phyloP scores from a whole-genome alignment of 805 yeast genomes.

The Priceomyces castillae region DNA sequence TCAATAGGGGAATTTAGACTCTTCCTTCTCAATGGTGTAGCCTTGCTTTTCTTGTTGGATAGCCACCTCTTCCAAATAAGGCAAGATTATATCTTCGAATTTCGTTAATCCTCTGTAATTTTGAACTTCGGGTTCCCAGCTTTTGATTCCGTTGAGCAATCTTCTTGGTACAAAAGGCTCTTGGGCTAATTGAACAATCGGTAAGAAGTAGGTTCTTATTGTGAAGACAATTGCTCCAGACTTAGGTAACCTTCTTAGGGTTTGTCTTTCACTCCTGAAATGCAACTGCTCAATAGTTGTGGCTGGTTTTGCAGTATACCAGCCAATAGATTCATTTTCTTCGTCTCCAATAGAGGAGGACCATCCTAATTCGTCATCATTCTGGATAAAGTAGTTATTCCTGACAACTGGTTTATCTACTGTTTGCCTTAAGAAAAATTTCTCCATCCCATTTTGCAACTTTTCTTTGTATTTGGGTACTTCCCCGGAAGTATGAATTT shows the following conservation, averaged over 20 bases:
- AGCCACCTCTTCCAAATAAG: slow-evolving; percentile 51
- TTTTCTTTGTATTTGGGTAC: slow-evolving; percentile 64
- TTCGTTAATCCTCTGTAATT: slow-evolving; percentile 58
- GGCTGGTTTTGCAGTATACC: slow-evolving; percentile 61
- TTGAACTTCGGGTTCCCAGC: slow-evolving; percentile 60
- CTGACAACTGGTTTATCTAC: slow-evolving; percentile 65
- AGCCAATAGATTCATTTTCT: slow-evolving; percentile 49
- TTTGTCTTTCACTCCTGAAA: slow-evolving; percentile 65
- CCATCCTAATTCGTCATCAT: slow-evolving; percentile 64
- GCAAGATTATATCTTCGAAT: slow-evolving; percentile 51
- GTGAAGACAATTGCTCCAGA: slow-evolving; percentile 60
- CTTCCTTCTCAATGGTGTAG: slow-evolving; percentile 36
- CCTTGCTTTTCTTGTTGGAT: slow-evolving; percentile 48
- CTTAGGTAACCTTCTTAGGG: slow-evolving; percentile 57
- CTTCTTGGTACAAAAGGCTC: slow-evolving; percentile 65
- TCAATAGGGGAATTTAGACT: slow-evolving; percentile 43
- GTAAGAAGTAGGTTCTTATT: slow-evolving; percentile 60
- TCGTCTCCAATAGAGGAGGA: slow-evolving; percentile 63
- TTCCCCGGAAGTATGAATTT: slow-evolving; percentile 63
- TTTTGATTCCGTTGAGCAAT: slow-evolving; percentile 53
- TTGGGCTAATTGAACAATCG: slow-evolving; percentile 49
- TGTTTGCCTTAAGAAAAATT: slow-evolving; percentile 55
- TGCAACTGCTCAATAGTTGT: slow-evolving; percentile 44
- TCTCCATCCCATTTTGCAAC: slow-evolving; percentile 62
- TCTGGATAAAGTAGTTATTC: slow-evolving; percentile 64